phyloP scores from a whole-genome alignment of 2,329 filamentous ascomycete species.

The Verticillium nonalfalfae region DNA sequence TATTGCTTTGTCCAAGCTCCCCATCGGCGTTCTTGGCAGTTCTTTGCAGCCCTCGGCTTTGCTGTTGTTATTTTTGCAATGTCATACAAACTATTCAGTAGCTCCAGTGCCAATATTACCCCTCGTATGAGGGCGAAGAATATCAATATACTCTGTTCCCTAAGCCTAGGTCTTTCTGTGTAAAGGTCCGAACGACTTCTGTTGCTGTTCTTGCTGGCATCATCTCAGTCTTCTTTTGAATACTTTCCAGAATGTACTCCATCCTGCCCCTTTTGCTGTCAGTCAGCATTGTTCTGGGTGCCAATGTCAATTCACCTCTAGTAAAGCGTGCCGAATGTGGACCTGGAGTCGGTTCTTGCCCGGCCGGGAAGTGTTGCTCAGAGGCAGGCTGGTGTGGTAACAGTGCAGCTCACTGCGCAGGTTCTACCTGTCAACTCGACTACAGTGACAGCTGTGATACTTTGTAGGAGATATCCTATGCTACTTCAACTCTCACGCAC shows the following conservation, averaged over 20 bases:
- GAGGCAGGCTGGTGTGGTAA: slow-evolving; percentile 30
- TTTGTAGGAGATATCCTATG: slow-evolving; percentile 23
- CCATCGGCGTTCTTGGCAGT: neutral
- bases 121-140: too few species aligned
- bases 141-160: too few species aligned
- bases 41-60: neutral
- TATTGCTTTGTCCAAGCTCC: neutral
- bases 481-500: neutral
- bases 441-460: slow-evolving; percentile 33
- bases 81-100: neutral
- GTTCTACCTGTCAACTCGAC: slow-evolving; percentile 29
- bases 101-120: neutral
- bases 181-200: too few species aligned
- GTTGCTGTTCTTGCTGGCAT: neutral
- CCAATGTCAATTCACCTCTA: slow-evolving; percentile 7
- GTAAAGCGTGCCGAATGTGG: slow-evolving; percentile 21
- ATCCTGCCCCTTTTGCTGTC: slow-evolving; percentile 6
- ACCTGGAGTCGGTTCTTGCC: slow-evolving; percentile 25
- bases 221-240: neutral
- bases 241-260: neutral
- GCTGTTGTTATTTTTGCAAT: neutral
- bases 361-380: slow-evolving; percentile 26
- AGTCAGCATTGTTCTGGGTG: slow-evolving; percentile 6
- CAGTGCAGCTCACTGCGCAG: slow-evolving; percentile 24
- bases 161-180: too few species aligned